Conservation (phyloP, 2,329 filamentous ascomycete genomes). For the Clonostachys sp. region DNA sequence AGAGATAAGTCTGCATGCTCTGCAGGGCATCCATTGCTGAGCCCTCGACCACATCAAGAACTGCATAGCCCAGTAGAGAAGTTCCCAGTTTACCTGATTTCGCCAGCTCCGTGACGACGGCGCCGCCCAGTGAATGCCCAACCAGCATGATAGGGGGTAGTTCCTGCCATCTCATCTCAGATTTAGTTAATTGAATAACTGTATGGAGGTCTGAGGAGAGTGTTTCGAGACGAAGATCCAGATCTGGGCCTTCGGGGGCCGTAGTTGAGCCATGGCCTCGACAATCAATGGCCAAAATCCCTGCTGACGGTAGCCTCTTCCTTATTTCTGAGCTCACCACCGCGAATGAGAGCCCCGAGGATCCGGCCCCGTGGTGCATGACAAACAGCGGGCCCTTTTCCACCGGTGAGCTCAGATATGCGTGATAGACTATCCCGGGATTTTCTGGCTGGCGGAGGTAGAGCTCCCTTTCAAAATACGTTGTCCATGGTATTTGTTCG, state of each 20-base stretch:
- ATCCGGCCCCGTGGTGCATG: constrained; percentile 91
- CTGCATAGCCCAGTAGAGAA: constrained; percentile 76
- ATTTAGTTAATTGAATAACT: constrained; percentile 63
- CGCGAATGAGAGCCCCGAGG: constrained; percentile 89
- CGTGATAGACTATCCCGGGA: constrained; percentile 65
- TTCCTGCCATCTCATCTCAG: constrained; percentile 65
- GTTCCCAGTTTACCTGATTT: constrained; percentile 59
- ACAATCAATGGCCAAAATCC: constrained; percentile 80
- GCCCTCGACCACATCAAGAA: constrained; percentile 93
- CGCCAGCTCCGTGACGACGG: constrained; percentile 82
- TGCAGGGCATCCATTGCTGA: constrained; percentile 92
- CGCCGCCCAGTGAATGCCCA: constrained; percentile 89
- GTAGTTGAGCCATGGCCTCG: constrained; percentile 77
- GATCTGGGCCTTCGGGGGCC: constrained; percentile 27
- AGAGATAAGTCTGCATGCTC: constrained; percentile 90
- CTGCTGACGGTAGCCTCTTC: constrained; percentile 72
- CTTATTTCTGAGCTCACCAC: constrained; percentile 73
- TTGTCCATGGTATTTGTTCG: constrained; percentile 75
- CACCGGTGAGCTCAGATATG: constrained; percentile 79
- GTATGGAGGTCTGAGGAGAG: constrained; percentile 68
- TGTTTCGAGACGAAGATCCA: constrained; percentile 69
- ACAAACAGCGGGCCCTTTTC: constrained; percentile 79
- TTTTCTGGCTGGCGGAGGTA: constrained; percentile 53
- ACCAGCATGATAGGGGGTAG: constrained; percentile 77
- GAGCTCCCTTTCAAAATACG: constrained; percentile 86